Evolutionary conservation across 176 grass and related monocot genomes (phyloP).

Genomic region (Olyra latifolia): DNA sequence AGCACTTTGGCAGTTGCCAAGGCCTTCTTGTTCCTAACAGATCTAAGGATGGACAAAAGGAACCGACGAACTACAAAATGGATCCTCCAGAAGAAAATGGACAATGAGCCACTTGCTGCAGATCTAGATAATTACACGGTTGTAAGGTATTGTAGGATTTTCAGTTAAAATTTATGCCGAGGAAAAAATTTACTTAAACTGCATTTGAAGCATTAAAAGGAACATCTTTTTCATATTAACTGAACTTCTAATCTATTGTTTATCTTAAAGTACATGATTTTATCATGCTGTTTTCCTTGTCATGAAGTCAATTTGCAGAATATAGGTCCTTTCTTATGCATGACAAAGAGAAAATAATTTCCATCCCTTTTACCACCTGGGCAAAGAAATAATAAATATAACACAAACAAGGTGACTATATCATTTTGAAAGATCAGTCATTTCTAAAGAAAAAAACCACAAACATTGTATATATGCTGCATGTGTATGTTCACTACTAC

Average conservation of each 20-base stretch:
- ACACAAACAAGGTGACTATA: neutral
- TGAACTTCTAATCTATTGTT: neutral
- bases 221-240: neutral
- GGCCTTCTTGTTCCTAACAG: conserved; percentile 70
- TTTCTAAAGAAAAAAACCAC: neutral
- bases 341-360: neutral
- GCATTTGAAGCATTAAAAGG: neutral
- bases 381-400: conserved; percentile 7
- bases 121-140: conserved; percentile 46
- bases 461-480: neutral
- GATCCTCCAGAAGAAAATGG: conserved; percentile 72
- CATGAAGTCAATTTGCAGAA: neutral
- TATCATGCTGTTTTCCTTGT: neutral
- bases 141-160: conserved; percentile 52
- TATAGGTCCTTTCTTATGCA: neutral
- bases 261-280: conserved; percentile 5
- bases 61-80: conserved; percentile 60
- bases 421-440: neutral
- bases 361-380: neutral
- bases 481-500: neutral
- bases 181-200: neutral
- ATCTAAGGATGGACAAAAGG: conserved; percentile 73
- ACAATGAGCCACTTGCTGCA: conserved; percentile 52
- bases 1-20: conserved; percentile 66
- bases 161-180: conserved; percentile 19